A percentile compares a stretch with the other conserved stretches of the same genome.
These are phyloP conservation scores for Lagenidium sp. DNA, from an alignment of 352 stramenopile species.

Conservation along the genomic window DNA sequence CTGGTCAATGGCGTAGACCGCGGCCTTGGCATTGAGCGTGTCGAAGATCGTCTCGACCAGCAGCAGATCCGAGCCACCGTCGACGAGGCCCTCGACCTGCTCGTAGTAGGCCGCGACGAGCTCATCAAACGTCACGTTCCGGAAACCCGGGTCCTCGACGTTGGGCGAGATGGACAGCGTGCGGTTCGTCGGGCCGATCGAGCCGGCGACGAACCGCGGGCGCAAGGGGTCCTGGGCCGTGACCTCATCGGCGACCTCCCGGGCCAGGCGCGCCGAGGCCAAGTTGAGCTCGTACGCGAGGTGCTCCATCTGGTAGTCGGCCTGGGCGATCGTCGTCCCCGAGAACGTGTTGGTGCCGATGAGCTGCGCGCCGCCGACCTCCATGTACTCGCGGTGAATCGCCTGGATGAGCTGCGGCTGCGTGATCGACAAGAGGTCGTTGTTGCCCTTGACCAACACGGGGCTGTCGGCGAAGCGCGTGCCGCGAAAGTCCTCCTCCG, in stretches of 20 bases:
- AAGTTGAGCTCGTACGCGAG: constrained; percentile 96
- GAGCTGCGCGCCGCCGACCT: constrained; percentile 88
- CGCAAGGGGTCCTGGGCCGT: constrained; percentile 87
- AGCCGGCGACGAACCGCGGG: constrained; percentile 93
- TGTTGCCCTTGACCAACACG: constrained; percentile 96
- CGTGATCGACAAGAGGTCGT: constrained; percentile 95
- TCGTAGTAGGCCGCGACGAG: constrained; percentile 95
- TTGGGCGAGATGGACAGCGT: constrained; percentile 95
- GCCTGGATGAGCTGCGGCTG: constrained; percentile 93
- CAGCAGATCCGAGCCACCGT: constrained; percentile 93
- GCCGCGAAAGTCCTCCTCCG: constrained; percentile 93
- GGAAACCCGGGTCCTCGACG: constrained; percentile 89
- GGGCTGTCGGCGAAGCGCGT: constrained; percentile 90
- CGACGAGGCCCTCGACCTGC: constrained; percentile 90
- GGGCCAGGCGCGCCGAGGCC: constrained; percentile 84
- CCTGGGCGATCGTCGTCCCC: constrained; percentile 93
- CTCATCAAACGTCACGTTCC: constrained; percentile 97
- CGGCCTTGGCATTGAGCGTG: constrained; percentile 96
- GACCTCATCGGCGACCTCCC: constrained; percentile 92
- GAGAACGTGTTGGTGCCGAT: constrained; percentile 98
- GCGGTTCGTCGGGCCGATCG: constrained; percentile 94
- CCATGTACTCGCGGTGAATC: constrained; percentile 95
- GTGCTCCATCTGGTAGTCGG: constrained; percentile 96
- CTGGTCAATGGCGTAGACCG: constrained; percentile 91
- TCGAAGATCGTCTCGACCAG: constrained; percentile 99